Evolutionary conservation across 2,329 filamentous ascomycete species (phyloP), one percentile per base, ranked within the genome.

Genomic region (Eurotiales sp.): DNA sequence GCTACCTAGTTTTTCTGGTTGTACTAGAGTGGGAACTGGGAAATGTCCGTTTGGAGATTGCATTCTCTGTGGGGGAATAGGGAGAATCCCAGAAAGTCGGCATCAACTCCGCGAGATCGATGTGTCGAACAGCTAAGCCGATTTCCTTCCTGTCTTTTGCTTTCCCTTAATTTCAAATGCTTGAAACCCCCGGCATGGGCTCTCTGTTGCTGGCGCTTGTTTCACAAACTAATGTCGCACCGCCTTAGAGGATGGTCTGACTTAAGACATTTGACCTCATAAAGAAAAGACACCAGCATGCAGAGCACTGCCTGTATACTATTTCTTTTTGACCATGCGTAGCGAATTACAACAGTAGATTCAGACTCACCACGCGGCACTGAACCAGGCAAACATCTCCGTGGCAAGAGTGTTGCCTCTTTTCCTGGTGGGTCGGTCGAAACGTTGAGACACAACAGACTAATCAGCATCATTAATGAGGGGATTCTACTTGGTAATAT

Each of bases 11-110:
- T 36, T 36, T 10, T 44, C 27, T 40, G n/a, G 46, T 53, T 40
- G 34, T 36, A 53, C 45, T 41, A 22, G 19, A 45, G 46, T 53
- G 46, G n/a, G 46, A 44, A 45, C 46, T 49, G 23, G 19, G 29
- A 41, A 15, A 30, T 30, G 17, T 39, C 39, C 19, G 50, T 45
- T 53, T 49, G 45, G 45, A 27, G 46, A n/a, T n/a, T 23, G 25
- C 30, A 19, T 10, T 27, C 10, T 27, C 25, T 27, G 25, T 40
- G 29, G 48, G 19, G 22, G 32, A 40, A 49, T 15, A 47, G 22
- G 14, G 29, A 39, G 43, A n/a, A n/a, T n/a, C n/a, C n/a, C n/a
- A n/a, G n/a, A n/a, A n/a, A n/a, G n/a, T n/a, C n/a, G n/a, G n/a
- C n/a, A n/a, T 30, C 17, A 30, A 40, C 17, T 22, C 14, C 45